These are phyloP conservation scores for Candida anutae DNA, from an alignment of 1,139 yeast genomes.

Conservation along the genomic window DNA sequence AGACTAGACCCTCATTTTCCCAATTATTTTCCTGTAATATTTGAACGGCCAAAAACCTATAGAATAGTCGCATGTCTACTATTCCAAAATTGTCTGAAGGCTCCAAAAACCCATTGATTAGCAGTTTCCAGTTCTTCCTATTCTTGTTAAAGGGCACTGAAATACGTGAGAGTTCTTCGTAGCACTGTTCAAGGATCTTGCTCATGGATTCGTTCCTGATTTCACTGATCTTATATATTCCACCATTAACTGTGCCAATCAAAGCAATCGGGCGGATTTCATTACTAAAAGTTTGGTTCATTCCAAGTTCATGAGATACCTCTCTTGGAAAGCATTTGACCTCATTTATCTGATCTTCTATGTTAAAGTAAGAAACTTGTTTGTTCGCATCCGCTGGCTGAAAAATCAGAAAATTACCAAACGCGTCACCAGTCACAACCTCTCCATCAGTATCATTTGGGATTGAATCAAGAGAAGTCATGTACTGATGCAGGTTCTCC, in stretches of 20 bases:
- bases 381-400: conserved; percentile 3
- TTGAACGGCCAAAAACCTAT: conserved; percentile 1
- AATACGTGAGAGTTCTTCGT: conserved; percentile 1
- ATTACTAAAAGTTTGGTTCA: conserved; percentile 1
- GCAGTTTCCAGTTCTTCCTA: conserved; percentile 3
- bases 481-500: no score
- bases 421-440: conserved; percentile 20
- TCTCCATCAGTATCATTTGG: conserved; percentile 1
- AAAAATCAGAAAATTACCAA: conserved; percentile 20
- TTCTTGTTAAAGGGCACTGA: conserved; percentile 1
- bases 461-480: no score
- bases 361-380: conserved; percentile 14
- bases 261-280: conserved; percentile 10
- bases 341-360: conserved; percentile 27
- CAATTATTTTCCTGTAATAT: background rate
- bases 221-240: conserved; percentile 15
- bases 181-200: conserved; percentile 1
- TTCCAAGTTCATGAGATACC: background rate
- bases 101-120: background rate
- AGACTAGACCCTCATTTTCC: no score
- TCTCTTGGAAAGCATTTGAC: conserved; percentile 5
- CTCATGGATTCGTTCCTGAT: conserved; percentile 1
- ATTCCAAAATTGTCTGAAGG: conserved; percentile 3
- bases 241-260: conserved; percentile 33
- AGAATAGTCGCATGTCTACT: conserved; percentile 2